These are phyloP conservation scores for Starmerella etchellsii DNA, from an alignment of 805 yeast species.

Conservation along the genomic window DNA sequence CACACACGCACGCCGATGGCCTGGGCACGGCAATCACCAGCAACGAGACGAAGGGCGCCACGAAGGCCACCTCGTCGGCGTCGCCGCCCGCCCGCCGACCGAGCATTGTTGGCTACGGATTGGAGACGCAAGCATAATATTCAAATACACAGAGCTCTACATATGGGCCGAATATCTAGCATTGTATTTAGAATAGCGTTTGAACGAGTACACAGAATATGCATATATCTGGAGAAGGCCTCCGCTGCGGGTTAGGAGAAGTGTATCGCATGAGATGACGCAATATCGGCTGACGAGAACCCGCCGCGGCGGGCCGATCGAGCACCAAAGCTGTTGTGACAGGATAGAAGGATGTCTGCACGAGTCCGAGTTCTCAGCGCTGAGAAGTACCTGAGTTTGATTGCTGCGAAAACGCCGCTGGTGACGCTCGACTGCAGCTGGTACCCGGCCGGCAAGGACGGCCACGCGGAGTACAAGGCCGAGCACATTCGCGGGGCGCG, in stretches of 20 bases:
- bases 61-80: constrained; percentile 1
- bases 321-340: too few relatives aligned
- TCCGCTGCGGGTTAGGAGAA: too few relatives aligned
- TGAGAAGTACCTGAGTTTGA: constrained; percentile 12
- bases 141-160: too few relatives aligned
- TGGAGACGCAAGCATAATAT: not conserved
- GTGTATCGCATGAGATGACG: too few relatives aligned
- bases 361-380: constrained; percentile 13
- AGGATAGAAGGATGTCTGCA: too few relatives aligned
- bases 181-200: too few relatives aligned
- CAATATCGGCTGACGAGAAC: too few relatives aligned
- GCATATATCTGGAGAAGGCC: too few relatives aligned
- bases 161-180: too few relatives aligned
- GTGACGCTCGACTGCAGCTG: constrained; percentile 72
- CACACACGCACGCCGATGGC: too few relatives aligned
- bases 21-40: constrained; percentile 1
- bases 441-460: constrained; percentile 67
- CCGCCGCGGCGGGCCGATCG: too few relatives aligned
- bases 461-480: constrained; percentile 36
- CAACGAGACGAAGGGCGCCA: not conserved
- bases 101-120: constrained; percentile 9
- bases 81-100: constrained; percentile 6
- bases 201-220: too few relatives aligned
- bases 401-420: constrained; percentile 23
- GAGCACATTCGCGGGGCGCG: constrained; percentile 55